Evolutionary conservation across 2,329 filamentous ascomycete genomes (phyloP), one percentile per base, ranked within the genome.

Genomic region (Samsoniella hepiali): DNA sequence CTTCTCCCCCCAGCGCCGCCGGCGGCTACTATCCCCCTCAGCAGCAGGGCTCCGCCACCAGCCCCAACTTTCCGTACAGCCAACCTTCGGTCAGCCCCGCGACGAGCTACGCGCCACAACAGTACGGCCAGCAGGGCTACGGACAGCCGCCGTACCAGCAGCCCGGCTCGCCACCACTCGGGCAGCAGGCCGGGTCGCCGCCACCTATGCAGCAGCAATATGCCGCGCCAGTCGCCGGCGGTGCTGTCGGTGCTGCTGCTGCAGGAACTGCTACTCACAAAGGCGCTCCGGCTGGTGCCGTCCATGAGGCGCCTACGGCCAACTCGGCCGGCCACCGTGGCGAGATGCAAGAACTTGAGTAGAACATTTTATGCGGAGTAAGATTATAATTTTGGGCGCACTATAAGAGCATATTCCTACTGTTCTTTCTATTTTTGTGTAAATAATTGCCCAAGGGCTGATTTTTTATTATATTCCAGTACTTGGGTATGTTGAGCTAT

Each of bases 331-430:
- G 58, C 15, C 62, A 64, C 27, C 62, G 62, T 10, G 62, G 62
- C 27, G 56, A 64, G 42, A 64, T 60, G 57, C 62, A 64, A 5
- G 62, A 64, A 45, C n/a, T 64, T 17, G 40, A 40, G 42, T 64
- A 56, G 40, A 22, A 54, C 13, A 9, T 13, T 34, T 2, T 4
- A 27, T 32, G 34, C 13, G 34, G 44, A 13, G 13, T 31, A 15
- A 6, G 6, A 36, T 5, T 9, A 6, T 29, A 42, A 49, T 42
- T 11, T 27, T 44, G 8, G 50, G 15, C 45, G 10, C 38, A 53
- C 5, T 17, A 29, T 9, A 38, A 45, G 8, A 17, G 40, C 4
- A 27, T 27, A 29, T 53, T 9, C 22, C 17, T 8, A 36, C 5
- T 31, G 8, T 11, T 15, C 10, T 40, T 31, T 9, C 3, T 42